Evolutionary conservation across 108 stramenopile genomes (phyloP).

Genomic region (Cyclotella cryptica): DNA sequence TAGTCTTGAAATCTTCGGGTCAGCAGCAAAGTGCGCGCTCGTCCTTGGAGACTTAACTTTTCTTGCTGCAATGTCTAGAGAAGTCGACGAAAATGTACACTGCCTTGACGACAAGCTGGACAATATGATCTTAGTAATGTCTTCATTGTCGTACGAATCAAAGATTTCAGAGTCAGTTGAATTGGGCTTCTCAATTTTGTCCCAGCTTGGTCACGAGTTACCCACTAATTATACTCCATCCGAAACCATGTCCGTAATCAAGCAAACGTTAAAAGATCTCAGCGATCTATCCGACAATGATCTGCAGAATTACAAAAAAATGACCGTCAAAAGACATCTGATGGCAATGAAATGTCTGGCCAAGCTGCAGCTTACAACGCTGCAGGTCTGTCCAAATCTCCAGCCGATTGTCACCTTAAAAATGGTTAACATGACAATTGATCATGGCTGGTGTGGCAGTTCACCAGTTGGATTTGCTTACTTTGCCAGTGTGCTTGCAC

Average conservation of each 20-base stretch:
- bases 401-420: neutral
- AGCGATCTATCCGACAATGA: too few species aligned
- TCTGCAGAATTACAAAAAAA: too few species aligned
- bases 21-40: neutral
- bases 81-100: neutral
- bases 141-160: neutral
- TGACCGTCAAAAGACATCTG: slow-evolving; percentile 21
- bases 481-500: too few species aligned
- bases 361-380: neutral
- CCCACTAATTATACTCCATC: neutral
- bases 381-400: neutral
- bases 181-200: neutral
- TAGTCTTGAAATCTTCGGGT: slow-evolving; percentile 30
- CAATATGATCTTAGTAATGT: neutral
- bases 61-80: neutral
- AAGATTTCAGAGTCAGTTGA: slow-evolving; percentile 9
- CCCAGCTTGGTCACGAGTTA: slow-evolving; percentile 17
- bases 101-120: slow-evolving; percentile 19
- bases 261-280: too few species aligned
- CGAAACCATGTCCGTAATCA: slow-evolving; percentile 2
- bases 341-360: too few species aligned
- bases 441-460: slow-evolving; percentile 6
- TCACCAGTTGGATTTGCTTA: slow-evolving; percentile 17
- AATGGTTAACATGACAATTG: slow-evolving; percentile 20
- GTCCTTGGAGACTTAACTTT: neutral